A percentile compares a stretch with the other conserved stretches of the same genome.
Evolutionary conservation across 108 stramenopile genomes (phyloP).

Genomic region (Conticribra guillardii): DNA sequence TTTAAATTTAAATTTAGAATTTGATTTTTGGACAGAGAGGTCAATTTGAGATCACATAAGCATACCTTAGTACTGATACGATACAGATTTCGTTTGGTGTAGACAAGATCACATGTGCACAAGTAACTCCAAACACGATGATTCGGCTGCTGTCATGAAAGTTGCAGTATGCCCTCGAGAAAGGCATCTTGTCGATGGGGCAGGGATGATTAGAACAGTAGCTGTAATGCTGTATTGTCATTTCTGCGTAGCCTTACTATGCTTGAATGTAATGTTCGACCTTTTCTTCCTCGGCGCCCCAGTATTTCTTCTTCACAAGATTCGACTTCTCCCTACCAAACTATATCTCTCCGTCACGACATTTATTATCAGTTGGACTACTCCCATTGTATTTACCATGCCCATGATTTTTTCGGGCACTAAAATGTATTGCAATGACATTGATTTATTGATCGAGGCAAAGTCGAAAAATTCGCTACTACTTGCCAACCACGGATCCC

Average conservation of each 20-base stretch:
- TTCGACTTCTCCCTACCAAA: constrained; percentile 19
- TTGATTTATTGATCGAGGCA: constrained; percentile 32
- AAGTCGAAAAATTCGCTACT: constrained; percentile 41
- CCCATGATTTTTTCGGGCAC: constrained; percentile 47
- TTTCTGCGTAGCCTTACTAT: constrained; percentile 40
- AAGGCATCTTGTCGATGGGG: constrained; percentile 18
- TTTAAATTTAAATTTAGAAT: no score
- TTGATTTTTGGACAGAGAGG: no score
- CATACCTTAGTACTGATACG: no score
- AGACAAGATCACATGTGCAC: no score
- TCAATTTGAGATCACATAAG: no score
- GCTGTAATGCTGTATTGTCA: constrained; percentile 50
- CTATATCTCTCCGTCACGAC: constrained; percentile 23
- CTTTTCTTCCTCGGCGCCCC: constrained; percentile 43
- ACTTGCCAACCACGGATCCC: constrained; percentile 46
- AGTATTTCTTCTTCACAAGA: constrained; percentile 26
- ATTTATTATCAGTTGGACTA: constrained; percentile 49
- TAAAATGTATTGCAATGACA: constrained; percentile 39
- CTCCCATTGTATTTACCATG: constrained; percentile 52
- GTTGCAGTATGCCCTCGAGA: background rate
- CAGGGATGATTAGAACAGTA: constrained; percentile 31
- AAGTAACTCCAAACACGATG: no score
- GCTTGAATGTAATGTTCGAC: constrained; percentile 53
- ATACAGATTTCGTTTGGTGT: no score
- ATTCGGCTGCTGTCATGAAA: background rate